Evolutionary conservation across 495 filamentous ascomycete genomes (phyloP).

Genomic region (Letharia lupina): DNA sequence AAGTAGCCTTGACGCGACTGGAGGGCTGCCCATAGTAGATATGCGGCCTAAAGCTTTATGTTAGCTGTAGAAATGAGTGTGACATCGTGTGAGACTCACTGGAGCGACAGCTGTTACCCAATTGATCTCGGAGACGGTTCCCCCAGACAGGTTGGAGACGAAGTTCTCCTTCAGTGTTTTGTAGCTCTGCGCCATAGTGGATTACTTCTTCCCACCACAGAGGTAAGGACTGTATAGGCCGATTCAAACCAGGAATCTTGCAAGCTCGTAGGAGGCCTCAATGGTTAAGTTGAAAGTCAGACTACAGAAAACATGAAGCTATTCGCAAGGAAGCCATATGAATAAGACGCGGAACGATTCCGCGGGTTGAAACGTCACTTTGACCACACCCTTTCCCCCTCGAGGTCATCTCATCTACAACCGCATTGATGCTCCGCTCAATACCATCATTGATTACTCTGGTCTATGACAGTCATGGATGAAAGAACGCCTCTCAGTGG

Average conservation of each 20-base stretch:
- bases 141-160: constrained; percentile 86
- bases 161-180: constrained; percentile 91
- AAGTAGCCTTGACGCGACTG: constrained; percentile 86
- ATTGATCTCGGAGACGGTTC: constrained; percentile 77
- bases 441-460: not conserved
- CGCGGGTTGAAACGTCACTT: not conserved
- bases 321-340: not conserved
- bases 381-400: not conserved
- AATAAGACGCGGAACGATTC: not conserved
- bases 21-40: constrained; percentile 80
- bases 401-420: not conserved
- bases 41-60: constrained; percentile 50
- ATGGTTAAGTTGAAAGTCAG: not conserved
- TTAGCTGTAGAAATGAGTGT: constrained; percentile 11
- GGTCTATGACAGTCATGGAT: constrained; percentile 31
- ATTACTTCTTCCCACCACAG: not conserved
- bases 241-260: not conserved
- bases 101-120: constrained; percentile 73
- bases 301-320: not conserved
- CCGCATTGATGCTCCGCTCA: not conserved
- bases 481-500: constrained; percentile 52
- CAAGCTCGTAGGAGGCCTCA: not conserved
- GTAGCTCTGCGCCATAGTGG: constrained; percentile 54
- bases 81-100: constrained; percentile 44
- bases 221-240: not conserved